phyloP scores from a whole-genome alignment of 2,329 filamentous ascomycete genomes.

The Purpureocillium lavendulum region DNA sequence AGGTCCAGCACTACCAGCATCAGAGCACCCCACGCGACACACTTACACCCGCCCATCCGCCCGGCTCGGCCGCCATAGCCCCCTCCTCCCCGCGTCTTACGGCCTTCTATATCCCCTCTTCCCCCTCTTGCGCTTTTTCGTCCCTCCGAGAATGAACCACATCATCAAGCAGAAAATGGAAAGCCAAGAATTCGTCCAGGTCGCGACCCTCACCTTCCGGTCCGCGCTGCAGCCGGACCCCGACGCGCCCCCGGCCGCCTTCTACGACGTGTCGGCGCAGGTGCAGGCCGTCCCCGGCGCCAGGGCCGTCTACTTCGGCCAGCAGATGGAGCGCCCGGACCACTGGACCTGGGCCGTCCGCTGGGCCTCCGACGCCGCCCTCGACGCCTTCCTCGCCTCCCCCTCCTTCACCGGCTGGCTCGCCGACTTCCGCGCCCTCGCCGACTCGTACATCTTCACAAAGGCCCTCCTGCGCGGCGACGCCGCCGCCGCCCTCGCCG shows the following conservation, averaged over 20 bases:
- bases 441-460: conserved; percentile 15
- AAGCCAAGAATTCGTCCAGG: conserved; percentile 16
- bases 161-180: conserved; percentile 15
- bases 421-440: conserved; percentile 23
- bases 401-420: conserved; percentile 31
- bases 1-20: no score
- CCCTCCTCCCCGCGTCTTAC: no score
- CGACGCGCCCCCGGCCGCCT: conserved; percentile 16
- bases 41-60: no score
- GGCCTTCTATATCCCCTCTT: neutral
- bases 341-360: conserved; percentile 22
- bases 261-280: conserved; percentile 16
- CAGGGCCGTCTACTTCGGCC: conserved; percentile 23
- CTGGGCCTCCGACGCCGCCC: conserved; percentile 23
- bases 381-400: conserved; percentile 31
- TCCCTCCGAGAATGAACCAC: neutral
- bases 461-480: conserved; percentile 11
- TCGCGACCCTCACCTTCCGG: conserved; percentile 24
- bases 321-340: conserved; percentile 22
- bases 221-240: conserved; percentile 14
- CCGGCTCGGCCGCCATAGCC: no score
- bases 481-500: conserved; percentile 19
- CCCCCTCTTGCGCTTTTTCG: neutral
- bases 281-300: conserved; percentile 23
- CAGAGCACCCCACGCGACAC: no score